Percentiles rank a stretch among this genome's conserved stretches.
phyloP scores from a whole-genome alignment of 1,284 basidiomycete species.

The Sanguinoderma infundibulare region DNA sequence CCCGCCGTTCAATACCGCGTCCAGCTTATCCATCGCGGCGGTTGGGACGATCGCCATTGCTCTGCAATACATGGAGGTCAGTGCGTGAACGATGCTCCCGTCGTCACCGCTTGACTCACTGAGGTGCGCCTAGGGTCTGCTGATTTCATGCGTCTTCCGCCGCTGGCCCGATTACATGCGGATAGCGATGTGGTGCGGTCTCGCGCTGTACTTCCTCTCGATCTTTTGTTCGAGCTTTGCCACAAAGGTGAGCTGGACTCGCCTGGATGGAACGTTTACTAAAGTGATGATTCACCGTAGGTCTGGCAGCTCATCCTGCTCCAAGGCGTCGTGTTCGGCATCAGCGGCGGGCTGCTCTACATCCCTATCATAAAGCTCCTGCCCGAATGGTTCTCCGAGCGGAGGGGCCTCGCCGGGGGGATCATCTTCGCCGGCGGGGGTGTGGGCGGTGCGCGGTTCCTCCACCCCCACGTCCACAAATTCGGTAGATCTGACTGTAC shows the following conservation, averaged over 20 bases:
- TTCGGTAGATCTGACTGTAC: neutral
- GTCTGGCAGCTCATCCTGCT: constrained; percentile 34
- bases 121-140: constrained; percentile 9
- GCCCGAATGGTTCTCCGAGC: constrained; percentile 28
- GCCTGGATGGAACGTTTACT: too few species aligned
- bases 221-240: constrained; percentile 34
- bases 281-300: constrained; percentile 6
- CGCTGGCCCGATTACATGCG: constrained; percentile 32
- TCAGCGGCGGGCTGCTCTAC: constrained; percentile 32
- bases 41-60: constrained; percentile 30
- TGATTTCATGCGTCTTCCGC: constrained; percentile 28
- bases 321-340: constrained; percentile 33
- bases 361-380: constrained; percentile 30
- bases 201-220: constrained; percentile 26
- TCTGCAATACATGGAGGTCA: constrained; percentile 27
- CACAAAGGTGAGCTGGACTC: constrained; percentile 25
- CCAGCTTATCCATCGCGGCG: constrained; percentile 25
- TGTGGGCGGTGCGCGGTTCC: constrained; percentile 27
- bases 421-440: constrained; percentile 37
- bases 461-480: neutral
- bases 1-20: constrained; percentile 27
- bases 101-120: neutral
- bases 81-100: neutral
- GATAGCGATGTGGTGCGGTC: constrained; percentile 29
- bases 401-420: constrained; percentile 33